Evolutionary conservation across 768 basidiomycete genomes (phyloP).

Genomic region (Dioszegia crocea): DNA sequence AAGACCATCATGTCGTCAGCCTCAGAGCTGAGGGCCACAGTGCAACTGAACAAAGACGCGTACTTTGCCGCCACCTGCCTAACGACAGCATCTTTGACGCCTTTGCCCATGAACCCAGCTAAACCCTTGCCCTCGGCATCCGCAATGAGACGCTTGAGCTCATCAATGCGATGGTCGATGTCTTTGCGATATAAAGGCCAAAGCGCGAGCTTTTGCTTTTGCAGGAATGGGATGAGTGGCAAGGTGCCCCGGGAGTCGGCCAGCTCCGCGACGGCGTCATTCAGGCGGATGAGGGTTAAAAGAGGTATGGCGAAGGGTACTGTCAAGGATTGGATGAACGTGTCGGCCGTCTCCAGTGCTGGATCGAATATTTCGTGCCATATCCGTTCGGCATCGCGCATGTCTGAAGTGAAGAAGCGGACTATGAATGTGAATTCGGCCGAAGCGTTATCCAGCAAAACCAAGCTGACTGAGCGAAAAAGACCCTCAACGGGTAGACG

Average conservation of each 20-base stretch:
- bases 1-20: conserved; percentile 96
- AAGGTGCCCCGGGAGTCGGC: conserved; percentile 72
- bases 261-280: conserved; percentile 71
- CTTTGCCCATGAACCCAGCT: conserved; percentile 54
- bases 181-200: conserved; percentile 92
- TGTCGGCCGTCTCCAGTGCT: conserved; percentile 77
- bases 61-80: conserved; percentile 72
- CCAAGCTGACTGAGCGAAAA: conserved; percentile 76
- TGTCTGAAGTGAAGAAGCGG: conserved; percentile 64
- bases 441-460: conserved; percentile 90
- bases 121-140: conserved; percentile 52
- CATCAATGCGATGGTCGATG: conserved; percentile 77
- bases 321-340: conserved; percentile 65
- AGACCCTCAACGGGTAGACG: conserved; percentile 79
- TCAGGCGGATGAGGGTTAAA: conserved; percentile 84
- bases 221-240: conserved; percentile 76
- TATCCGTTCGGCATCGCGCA: conserved; percentile 51
- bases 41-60: conserved; percentile 71
- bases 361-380: conserved; percentile 96
- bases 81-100: conserved; percentile 66
- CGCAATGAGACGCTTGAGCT: conserved; percentile 76
- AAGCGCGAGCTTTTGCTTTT: conserved; percentile 73
- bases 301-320: conserved; percentile 70
- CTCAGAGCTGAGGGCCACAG: conserved; percentile 72
- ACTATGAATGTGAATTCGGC: conserved; percentile 85